A percentile compares a stretch with the other conserved stretches of the same genome.
Conservation (phyloP, 805 yeast genomes). For the Yamadazyma scolyti region DNA sequence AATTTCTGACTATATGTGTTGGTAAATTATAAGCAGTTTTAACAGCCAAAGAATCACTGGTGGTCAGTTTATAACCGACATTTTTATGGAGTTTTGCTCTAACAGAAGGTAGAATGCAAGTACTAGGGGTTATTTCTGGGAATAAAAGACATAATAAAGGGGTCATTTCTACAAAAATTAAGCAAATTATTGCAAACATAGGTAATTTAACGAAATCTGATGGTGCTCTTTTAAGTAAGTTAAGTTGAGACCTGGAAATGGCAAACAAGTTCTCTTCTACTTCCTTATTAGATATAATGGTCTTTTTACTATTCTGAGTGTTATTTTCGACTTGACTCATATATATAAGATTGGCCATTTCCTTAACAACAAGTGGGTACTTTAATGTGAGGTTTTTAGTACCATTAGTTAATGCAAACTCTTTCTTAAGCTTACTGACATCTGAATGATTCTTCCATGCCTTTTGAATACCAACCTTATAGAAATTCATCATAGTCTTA, state of each 20-base stretch:
- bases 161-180: slow-evolving; percentile 52
- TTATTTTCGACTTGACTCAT: slow-evolving; percentile 34
- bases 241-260: slow-evolving; percentile 48
- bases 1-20: slow-evolving; percentile 28
- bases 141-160: slow-evolving; percentile 49
- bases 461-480: slow-evolving; percentile 53
- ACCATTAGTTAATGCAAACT: slow-evolving; percentile 17
- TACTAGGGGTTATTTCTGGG: slow-evolving; percentile 57
- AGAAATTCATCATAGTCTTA: slow-evolving; percentile 46
- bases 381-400: too few species aligned
- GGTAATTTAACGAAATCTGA: slow-evolving; percentile 53
- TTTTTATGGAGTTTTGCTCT: slow-evolving; percentile 28
- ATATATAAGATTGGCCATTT: slow-evolving; percentile 31
- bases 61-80: slow-evolving; percentile 2
- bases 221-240: slow-evolving; percentile 47
- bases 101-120: slow-evolving; percentile 51
- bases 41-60: slow-evolving; percentile 22
- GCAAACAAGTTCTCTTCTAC: slow-evolving; percentile 23
- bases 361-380: too few species aligned
- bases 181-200: slow-evolving; percentile 42
- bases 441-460: slow-evolving; percentile 45
- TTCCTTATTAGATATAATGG: slow-evolving; percentile 1
- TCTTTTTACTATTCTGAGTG: too few species aligned
- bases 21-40: slow-evolving; percentile 49
- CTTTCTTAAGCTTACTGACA: slow-evolving; percentile 14